Conservation (phyloP, 306 rosid species). For the Trichosanthes cucumerina region DNA sequence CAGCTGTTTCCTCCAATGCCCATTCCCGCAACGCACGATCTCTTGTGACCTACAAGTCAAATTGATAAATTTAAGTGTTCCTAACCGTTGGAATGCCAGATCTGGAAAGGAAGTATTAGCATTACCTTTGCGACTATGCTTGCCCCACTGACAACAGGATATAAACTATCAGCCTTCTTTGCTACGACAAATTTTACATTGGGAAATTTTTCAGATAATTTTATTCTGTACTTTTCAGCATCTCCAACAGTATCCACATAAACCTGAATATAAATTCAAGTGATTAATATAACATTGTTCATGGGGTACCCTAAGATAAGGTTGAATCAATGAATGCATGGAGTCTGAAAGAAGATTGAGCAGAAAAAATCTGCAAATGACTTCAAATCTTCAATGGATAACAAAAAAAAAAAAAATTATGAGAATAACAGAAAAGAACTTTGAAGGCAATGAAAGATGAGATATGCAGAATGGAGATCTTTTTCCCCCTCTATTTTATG, state of each 20-base stretch:
- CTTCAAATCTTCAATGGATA: too few relatives aligned
- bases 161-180: conserved; percentile 96
- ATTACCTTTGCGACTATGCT: conserved; percentile 87
- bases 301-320: background rate
- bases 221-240: conserved; percentile 62
- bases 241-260: conserved; percentile 91
- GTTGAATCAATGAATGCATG: background rate
- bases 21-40: conserved; percentile 72
- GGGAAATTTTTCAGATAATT: conserved; percentile 60
- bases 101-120: background rate
- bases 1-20: conserved; percentile 83
- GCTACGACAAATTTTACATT: conserved; percentile 81
- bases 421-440: too few relatives aligned
- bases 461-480: background rate
- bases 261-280: conserved; percentile 44
- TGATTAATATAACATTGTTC: background rate
- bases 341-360: background rate
- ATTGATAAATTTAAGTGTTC: background rate
- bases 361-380: background rate
- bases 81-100: background rate
- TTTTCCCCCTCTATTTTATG: background rate
- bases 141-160: conserved; percentile 97
- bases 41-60: conserved; percentile 63
- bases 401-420: background rate
- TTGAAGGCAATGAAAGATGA: background rate